Evolutionary conservation across 1,284 basidiomycete species (phyloP), one percentile per base, ranked within the genome.

Genomic region (Ustilago curta): DNA sequence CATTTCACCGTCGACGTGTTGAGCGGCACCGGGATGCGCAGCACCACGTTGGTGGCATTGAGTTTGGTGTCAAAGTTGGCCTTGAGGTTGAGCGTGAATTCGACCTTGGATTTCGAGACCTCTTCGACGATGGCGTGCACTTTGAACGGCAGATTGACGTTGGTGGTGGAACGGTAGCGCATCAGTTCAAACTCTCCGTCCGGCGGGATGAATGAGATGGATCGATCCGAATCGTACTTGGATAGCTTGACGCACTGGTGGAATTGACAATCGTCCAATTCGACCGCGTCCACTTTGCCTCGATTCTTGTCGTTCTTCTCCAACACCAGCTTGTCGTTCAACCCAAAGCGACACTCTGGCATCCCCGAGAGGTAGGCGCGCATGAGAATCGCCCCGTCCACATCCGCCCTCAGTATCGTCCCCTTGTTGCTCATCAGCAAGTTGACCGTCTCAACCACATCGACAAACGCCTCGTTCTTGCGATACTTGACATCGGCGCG

Each of bases 151-250:
- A 99, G 87, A 85, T 97, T 97, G 83, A 99, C 92, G 84, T 98
- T 97, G 18, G 92, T 91, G 0, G 96, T 98, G 11, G 94, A 92
- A 23, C 97, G 93, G 84, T 99, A 99, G 78, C 91, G 90, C 97
- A 99, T 99, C 43, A 99, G 88, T 86, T 99, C 97, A 82, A 99
- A 99, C 85, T 99, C 97, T 43, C 97, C 97, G 83, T 99, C 97
- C 1, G 97, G 97, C 1, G 97, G 97, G 50, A 99, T 91, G 85
- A 99, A 99, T 79, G 91, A 93, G 86, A 99, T 98, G 4, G 92
- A 94, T 44, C 96, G 89, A 70, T 91, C 92, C 16, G 92, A 91
- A 84, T 98, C 95, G 85, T 97, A 98, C 85, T 95, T 95, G 76
- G 92, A 91, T 43, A 99, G 87, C 65, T 94, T 90, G 43, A 99